Percentiles rank a stretch among this genome's conserved stretches.
Conservation (phyloP, 371 early-diverging fungal species). For the Apophysomyces elegans region DNA sequence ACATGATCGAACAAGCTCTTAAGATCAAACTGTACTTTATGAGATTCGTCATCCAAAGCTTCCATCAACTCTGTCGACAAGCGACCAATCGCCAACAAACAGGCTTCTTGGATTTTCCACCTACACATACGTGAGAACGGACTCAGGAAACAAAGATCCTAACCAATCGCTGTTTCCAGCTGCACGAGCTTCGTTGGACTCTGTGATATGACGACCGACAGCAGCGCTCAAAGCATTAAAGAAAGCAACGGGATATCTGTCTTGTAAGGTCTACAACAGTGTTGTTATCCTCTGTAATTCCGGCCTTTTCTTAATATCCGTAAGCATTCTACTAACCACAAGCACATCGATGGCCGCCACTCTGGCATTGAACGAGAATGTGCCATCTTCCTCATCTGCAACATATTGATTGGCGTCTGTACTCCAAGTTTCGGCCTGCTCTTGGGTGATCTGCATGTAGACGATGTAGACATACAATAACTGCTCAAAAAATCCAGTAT, state of each 20-base stretch:
- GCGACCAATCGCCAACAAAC: constrained; percentile 75
- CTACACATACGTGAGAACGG: constrained; percentile 24
- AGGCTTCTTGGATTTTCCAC: constrained; percentile 89
- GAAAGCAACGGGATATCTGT: constrained; percentile 63
- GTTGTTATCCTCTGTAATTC: neutral
- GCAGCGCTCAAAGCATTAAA: constrained; percentile 59
- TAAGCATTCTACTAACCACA: constrained; percentile 33
- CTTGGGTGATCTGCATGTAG: constrained; percentile 85
- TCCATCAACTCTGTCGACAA: constrained; percentile 64
- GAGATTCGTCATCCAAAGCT: constrained; percentile 46
- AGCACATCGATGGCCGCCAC: constrained; percentile 82
- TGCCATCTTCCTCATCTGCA: constrained; percentile 90
- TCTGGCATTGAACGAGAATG: constrained; percentile 80
- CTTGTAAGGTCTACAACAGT: constrained; percentile 45
- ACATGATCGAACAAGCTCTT: constrained; percentile 82
- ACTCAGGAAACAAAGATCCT: neutral
- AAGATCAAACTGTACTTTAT: constrained; percentile 53
- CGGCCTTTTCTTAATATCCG: neutral
- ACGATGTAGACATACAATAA: constrained; percentile 65
- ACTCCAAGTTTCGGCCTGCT: constrained; percentile 81
- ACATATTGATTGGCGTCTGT: constrained; percentile 86
- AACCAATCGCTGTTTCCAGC: constrained; percentile 61
- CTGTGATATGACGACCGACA: constrained; percentile 57
- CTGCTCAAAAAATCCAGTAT: constrained; percentile 61
- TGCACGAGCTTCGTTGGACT: constrained; percentile 56